A percentile compares a stretch with the other conserved stretches of the same genome.
phyloP scores from a whole-genome alignment of 2,329 filamentous ascomycete species.

The Pseudomassariella vexata region DNA sequence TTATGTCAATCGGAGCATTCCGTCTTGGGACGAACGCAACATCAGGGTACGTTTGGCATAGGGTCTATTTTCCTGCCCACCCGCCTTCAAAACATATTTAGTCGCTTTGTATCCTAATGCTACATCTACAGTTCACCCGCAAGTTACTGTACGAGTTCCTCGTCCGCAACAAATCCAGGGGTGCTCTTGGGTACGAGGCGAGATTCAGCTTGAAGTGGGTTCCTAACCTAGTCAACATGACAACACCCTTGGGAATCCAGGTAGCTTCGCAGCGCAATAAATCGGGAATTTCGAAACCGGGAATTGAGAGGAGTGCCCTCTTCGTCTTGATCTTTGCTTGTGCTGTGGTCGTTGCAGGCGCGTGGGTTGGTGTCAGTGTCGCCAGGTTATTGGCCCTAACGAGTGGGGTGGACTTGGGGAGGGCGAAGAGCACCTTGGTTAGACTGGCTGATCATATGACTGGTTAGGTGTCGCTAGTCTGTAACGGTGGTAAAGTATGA shows the following conservation, averaged over 20 bases:
- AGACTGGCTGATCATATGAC: no score
- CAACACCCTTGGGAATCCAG: slow-evolving; percentile 22
- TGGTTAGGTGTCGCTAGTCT: no score
- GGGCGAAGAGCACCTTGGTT: no score
- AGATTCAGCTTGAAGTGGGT: slow-evolving; percentile 68
- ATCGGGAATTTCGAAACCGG: slow-evolving; percentile 18
- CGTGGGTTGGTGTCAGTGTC: no score
- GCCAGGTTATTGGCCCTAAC: no score
- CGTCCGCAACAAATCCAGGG: slow-evolving; percentile 51
- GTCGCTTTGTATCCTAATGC: no score
- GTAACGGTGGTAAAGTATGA: no score
- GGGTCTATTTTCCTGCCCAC: not conserved
- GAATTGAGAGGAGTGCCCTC: slow-evolving; percentile 24
- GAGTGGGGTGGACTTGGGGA: no score
- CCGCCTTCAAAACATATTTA: slow-evolving; percentile 25
- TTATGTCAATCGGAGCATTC: slow-evolving; percentile 36
- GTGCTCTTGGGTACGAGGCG: slow-evolving; percentile 56
- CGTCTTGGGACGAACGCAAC: slow-evolving; percentile 37
- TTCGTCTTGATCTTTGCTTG: slow-evolving; percentile 14
- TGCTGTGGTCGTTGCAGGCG: no score
- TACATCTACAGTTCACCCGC: slow-evolving; percentile 33
- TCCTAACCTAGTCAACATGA: slow-evolving; percentile 37
- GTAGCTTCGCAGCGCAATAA: slow-evolving; percentile 18
- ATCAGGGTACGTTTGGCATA: slow-evolving; percentile 33
- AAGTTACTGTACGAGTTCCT: slow-evolving; percentile 55